Percentiles rank a stretch among this genome's conserved stretches.
Evolutionary conservation across 2,329 filamentous ascomycete genomes (phyloP).

Genomic region (Curvularia sp.): DNA sequence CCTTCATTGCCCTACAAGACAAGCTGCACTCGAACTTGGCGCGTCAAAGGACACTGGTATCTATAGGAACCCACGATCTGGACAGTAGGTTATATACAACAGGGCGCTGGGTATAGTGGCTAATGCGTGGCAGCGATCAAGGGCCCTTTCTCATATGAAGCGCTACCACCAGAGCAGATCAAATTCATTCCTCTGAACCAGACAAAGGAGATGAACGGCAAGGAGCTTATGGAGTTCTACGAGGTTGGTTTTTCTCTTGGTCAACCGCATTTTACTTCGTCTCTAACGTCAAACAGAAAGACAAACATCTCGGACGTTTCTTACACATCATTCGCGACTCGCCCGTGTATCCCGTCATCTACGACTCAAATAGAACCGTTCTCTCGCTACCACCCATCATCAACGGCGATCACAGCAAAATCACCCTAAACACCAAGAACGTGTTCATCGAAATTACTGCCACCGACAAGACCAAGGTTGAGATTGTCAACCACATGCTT

Average conservation of each 20-base stretch:
- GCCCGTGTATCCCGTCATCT: constrained; percentile 94
- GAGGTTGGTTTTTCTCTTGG: constrained; percentile 56
- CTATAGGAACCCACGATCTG: constrained; percentile 95
- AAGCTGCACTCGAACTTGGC: constrained; percentile 97
- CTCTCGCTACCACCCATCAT: constrained; percentile 97
- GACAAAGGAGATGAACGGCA: constrained; percentile 82
- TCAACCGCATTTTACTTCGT: not conserved
- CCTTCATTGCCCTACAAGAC: constrained; percentile 97
- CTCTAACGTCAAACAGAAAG: constrained; percentile 63
- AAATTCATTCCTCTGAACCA: constrained; percentile 92
- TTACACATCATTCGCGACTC: constrained; percentile 94
- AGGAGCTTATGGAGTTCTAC: constrained; percentile 92
- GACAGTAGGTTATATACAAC: constrained; percentile 62
- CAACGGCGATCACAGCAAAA: constrained; percentile 97
- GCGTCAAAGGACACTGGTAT: constrained; percentile 89
- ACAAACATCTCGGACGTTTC: constrained; percentile 88
- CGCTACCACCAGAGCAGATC: constrained; percentile 88
- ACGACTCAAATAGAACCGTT: constrained; percentile 83
- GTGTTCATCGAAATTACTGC: constrained; percentile 98
- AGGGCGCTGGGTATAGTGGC: not conserved
- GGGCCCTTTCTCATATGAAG: constrained; percentile 97
- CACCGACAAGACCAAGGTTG: constrained; percentile 93
- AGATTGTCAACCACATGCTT: constrained; percentile 94
- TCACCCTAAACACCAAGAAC: constrained; percentile 87
- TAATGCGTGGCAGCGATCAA: constrained; percentile 64